phyloP scores from a whole-genome alignment of 1,139 yeast genomes.

The Diutina neorugosa region DNA sequence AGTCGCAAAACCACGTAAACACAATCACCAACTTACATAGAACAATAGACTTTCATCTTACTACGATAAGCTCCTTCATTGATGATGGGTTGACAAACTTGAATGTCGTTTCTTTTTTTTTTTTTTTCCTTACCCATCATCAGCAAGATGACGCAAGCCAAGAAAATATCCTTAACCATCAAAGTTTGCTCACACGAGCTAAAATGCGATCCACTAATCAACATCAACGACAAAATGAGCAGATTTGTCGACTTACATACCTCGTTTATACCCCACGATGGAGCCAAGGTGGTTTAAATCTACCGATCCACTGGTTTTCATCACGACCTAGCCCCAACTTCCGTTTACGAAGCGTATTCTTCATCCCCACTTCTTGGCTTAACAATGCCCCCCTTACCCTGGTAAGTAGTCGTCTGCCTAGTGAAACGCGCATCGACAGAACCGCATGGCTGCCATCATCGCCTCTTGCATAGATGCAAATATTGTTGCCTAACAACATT shows the following conservation, averaged over 20 bases:
- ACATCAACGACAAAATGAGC: no score
- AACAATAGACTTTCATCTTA: no score
- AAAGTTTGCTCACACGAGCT: background rate
- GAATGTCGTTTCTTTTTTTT: background rate
- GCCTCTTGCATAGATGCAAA: background rate
- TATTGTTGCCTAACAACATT: background rate
- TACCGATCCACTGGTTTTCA: no score
- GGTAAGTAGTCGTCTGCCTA: background rate
- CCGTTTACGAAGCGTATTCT: no score
- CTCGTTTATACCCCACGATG: no score
- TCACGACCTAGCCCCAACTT: no score
- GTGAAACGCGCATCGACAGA: background rate
- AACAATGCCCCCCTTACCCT: background rate
- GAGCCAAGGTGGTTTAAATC: no score
- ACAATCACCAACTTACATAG: no score
- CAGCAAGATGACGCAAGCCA: background rate
- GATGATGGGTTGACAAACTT: background rate
- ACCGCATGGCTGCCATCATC: background rate
- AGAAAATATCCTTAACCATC: background rate
- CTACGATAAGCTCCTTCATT: no score
- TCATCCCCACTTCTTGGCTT: background rate
- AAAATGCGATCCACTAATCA: background rate
- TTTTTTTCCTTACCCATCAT: background rate
- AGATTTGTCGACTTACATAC: no score
- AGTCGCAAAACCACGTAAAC: no score